Base-by-base conservation (phyloP, 371 early-diverging fungal species). In the Mucor irregularis region DNA sequence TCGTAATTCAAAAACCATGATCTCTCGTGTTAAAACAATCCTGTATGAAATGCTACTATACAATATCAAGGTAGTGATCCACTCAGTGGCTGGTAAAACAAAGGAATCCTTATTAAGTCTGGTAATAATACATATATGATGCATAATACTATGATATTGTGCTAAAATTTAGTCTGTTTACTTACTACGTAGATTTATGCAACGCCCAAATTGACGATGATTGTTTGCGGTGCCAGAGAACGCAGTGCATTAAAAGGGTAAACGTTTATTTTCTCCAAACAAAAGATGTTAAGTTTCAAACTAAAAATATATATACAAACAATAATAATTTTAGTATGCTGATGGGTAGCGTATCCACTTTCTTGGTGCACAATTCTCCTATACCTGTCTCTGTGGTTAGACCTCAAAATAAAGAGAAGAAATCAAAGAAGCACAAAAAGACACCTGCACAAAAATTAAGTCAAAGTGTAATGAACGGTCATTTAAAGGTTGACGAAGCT, bases 351-450 rank as follows among this genome's bases (percentile, higher is more conserved):
- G 78, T 84, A 4, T 81, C 81, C 25, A 80, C 81, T 10, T 84
- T 72, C 53, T 59, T 84, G 30, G 82, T 84, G 0, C 80, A 84
- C 31, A 84, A 81, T 38, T 80, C 85, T 1, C 80, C 81, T 10
- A 73, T 81, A 2, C 85, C 85, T 0, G 85, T 84, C 7, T 71
- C 81, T 37, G 82, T 84, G 16, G 81, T 84, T 10, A 75, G 85
- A 9, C 74, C 79, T 5, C 81, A 81, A 26, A 77, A 78, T 40
- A 78, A 76, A 33, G 56, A 71, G 22, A 42, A 42, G 24, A 78
- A 76, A 49, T 64, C 66, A 26, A 66, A 56, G 34, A 75, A 69
- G 31, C 55, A 62, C 22, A 68, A 72, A 42, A 50, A 69, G 46
- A 71, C 79, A 21, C 61, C 73, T 24, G 76, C 76, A 34, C 76